A percentile compares a stretch with the other conserved stretches of the same genome.
These are phyloP conservation scores for Hagleromyces aurorensis DNA, from an alignment of 805 yeast species.

Conservation along the genomic window DNA sequence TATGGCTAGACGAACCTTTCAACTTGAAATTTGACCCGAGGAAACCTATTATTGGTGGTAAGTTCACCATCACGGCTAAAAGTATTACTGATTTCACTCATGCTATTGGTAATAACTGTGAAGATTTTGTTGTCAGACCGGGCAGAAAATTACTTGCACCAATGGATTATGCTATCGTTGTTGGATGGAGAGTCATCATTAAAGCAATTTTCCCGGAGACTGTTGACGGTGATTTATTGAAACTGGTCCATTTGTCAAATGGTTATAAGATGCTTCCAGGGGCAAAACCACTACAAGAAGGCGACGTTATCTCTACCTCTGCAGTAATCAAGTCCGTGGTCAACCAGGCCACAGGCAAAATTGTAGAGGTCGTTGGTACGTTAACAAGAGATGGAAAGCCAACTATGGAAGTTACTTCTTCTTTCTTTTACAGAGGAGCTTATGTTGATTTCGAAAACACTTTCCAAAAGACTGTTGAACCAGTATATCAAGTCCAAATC, in stretches of 20 bases:
- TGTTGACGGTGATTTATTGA: constrained; percentile 93
- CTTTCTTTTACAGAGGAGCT: constrained; percentile 92
- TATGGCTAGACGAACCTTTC: constrained; percentile 79
- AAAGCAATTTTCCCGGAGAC: constrained; percentile 95
- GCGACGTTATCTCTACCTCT: constrained; percentile 72
- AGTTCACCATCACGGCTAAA: constrained; percentile 58
- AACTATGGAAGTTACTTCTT: constrained; percentile 89
- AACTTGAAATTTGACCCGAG: constrained; percentile 59
- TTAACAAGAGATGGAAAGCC: constrained; percentile 67
- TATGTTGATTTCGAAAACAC: constrained; percentile 86
- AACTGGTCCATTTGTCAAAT: constrained; percentile 89
- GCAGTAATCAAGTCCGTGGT: constrained; percentile 85
- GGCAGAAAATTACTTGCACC: constrained; percentile 87
- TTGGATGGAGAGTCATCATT: constrained; percentile 97
- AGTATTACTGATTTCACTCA: constrained; percentile 89
- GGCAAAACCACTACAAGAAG: constrained; percentile 80
- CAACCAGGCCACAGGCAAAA: constrained; percentile 88
- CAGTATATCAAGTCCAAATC: constrained; percentile 74
- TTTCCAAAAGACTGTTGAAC: constrained; percentile 79
- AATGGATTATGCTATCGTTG: constrained; percentile 97
- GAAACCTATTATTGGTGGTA: constrained; percentile 63
- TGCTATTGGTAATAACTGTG: constrained; percentile 95
- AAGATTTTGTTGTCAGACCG: constrained; percentile 85
- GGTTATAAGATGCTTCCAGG: constrained; percentile 91
- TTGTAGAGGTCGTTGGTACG: constrained; percentile 91